Conservation (phyloP, 2,329 filamentous ascomycete genomes). For the Xylariales sp. region DNA sequence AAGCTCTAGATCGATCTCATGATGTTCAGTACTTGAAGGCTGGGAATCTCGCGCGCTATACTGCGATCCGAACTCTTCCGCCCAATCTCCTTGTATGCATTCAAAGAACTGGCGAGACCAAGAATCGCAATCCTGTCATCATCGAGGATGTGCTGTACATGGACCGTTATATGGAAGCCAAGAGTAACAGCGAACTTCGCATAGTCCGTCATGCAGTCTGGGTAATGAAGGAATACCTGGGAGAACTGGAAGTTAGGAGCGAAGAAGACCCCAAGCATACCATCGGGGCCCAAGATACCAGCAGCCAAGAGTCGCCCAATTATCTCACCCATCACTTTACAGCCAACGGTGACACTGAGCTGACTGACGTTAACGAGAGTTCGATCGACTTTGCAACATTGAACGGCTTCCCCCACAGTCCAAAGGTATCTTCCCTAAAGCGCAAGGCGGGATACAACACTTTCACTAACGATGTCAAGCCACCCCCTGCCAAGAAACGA, state of each 20-base stretch:
- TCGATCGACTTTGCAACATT: neutral
- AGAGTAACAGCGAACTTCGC: slow-evolving; percentile 56
- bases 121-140: slow-evolving; percentile 72
- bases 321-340: neutral
- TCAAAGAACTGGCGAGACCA: slow-evolving; percentile 58
- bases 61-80: slow-evolving; percentile 70
- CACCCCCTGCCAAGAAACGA: neutral
- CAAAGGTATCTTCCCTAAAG: neutral
- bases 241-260: slow-evolving; percentile 37
- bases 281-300: neutral
- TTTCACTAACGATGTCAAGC: neutral
- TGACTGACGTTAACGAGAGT: neutral
- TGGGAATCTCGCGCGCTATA: slow-evolving; percentile 53
- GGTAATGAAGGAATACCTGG: slow-evolving; percentile 59
- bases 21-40: slow-evolving; percentile 67
- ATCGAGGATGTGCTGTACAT: slow-evolving; percentile 81
- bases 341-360: neutral
- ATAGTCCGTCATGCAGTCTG: slow-evolving; percentile 65
- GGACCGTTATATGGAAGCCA: slow-evolving; percentile 78
- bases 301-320: neutral
- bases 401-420: neutral
- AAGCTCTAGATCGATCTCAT: slow-evolving; percentile 80
- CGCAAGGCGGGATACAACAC: neutral
- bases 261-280: neutral
- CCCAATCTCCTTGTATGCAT: slow-evolving; percentile 87